These are phyloP conservation scores for Nepenthes gracilis DNA, from an alignment of 148 eudicot genomes.

Conservation along the genomic window DNA sequence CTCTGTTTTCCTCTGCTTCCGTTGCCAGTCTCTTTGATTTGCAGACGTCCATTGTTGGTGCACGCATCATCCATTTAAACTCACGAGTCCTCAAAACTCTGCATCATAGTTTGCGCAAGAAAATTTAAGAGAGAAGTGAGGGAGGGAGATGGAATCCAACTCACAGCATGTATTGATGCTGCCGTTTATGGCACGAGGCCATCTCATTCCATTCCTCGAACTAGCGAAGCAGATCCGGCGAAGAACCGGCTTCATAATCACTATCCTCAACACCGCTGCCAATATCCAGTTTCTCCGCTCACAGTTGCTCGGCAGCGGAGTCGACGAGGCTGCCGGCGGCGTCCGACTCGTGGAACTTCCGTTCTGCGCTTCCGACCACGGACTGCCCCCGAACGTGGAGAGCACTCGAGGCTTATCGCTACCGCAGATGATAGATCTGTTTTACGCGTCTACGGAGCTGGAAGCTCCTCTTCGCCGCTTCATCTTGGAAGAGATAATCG, in stretches of 20 bases:
- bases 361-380: slow-evolving; percentile 27
- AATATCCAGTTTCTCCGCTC: slow-evolving; percentile 27
- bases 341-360: slow-evolving; percentile 26
- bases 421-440: slow-evolving; percentile 17
- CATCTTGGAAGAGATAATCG: slow-evolving; percentile 12
- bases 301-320: not conserved
- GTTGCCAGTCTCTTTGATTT: too few species aligned
- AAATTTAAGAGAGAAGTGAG: too few species aligned
- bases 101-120: too few species aligned
- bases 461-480: slow-evolving; percentile 15
- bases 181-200: slow-evolving; percentile 69
- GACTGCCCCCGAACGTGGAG: slow-evolving; percentile 37
- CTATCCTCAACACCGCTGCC: slow-evolving; percentile 39
- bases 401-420: slow-evolving; percentile 34
- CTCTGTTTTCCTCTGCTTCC: too few species aligned
- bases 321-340: not conserved
- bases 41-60: too few species aligned
- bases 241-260: slow-evolving; percentile 26
- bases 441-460: slow-evolving; percentile 28
- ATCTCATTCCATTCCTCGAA: slow-evolving; percentile 59
- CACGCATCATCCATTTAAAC: not conserved
- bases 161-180: slow-evolving; percentile 41
- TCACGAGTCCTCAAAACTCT: not conserved
- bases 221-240: slow-evolving; percentile 33
- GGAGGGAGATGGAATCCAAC: not conserved